Evolutionary conservation across 2,329 filamentous ascomycete species (phyloP).

Genomic region (Hymenoscyphus fraxineus): DNA sequence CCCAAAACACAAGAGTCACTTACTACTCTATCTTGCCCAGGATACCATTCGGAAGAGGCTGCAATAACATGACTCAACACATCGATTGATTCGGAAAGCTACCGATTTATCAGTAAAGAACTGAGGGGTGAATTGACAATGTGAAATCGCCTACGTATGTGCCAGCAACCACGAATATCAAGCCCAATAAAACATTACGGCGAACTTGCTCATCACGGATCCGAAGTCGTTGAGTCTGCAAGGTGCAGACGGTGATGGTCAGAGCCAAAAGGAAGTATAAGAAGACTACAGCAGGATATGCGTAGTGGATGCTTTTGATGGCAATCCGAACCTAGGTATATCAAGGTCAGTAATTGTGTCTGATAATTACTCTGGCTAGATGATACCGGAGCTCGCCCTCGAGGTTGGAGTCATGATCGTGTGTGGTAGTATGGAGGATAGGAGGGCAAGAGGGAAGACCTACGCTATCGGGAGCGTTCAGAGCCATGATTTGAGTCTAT

Average conservation of each 20-base stretch:
- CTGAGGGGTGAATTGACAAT: slow-evolving; percentile 39
- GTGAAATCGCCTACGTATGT: slow-evolving; percentile 43
- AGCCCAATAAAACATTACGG: slow-evolving; percentile 42
- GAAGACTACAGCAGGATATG: slow-evolving; percentile 54
- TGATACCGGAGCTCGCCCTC: not conserved
- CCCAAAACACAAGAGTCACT: slow-evolving; percentile 14
- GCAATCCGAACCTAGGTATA: slow-evolving; percentile 18
- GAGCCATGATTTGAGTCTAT: slow-evolving; percentile 1
- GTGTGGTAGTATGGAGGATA: too few relatives aligned
- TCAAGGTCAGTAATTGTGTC: slow-evolving; percentile 11
- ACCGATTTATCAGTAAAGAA: slow-evolving; percentile 27
- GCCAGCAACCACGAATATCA: slow-evolving; percentile 35
- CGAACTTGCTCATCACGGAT: slow-evolving; percentile 39
- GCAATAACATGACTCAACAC: slow-evolving; percentile 26
- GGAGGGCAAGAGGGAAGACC: not conserved
- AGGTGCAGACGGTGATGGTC: slow-evolving; percentile 48
- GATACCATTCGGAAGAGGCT: slow-evolving; percentile 22
- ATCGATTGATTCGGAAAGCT: slow-evolving; percentile 33
- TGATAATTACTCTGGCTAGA: not conserved
- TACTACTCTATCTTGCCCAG: slow-evolving; percentile 34
- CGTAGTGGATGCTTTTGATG: slow-evolving; percentile 47
- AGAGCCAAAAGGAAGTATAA: slow-evolving; percentile 53
- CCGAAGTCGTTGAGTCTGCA: slow-evolving; percentile 45
- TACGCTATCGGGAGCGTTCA: not conserved
- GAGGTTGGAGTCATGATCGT: not conserved